Evolutionary conservation across 2,329 filamentous ascomycete species (phyloP).

Genomic region (Alternaria solani): DNA sequence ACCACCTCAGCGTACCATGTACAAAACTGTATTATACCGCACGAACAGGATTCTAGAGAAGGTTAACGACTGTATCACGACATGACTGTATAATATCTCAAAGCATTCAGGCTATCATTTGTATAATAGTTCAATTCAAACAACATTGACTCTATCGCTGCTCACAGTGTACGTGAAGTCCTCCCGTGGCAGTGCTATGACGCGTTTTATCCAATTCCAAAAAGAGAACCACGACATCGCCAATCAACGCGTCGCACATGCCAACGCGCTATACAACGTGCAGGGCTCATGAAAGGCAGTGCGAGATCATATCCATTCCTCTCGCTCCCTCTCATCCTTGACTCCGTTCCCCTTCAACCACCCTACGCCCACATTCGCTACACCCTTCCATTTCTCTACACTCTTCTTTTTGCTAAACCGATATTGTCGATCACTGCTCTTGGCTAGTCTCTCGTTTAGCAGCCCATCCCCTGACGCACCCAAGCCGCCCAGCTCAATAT

Average conservation of each 20-base stretch:
- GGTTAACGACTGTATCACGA: not conserved
- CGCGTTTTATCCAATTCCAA: not conserved
- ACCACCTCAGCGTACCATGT: not conserved
- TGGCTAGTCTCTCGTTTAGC: constrained; percentile 45
- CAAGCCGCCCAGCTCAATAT: constrained; percentile 44
- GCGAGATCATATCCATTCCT: constrained; percentile 37
- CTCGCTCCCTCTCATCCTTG: constrained; percentile 39
- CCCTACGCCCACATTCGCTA: constrained; percentile 44
- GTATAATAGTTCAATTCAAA: not conserved
- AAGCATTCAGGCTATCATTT: not conserved
- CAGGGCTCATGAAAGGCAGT: too few relatives aligned
- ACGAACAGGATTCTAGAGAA: not conserved
- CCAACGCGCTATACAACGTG: not conserved
- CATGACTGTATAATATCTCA: not conserved
- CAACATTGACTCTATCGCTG: not conserved
- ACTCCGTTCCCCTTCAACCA: constrained; percentile 44
- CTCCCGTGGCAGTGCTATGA: not conserved
- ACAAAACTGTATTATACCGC: constrained; percentile 3
- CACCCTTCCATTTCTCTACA: constrained; percentile 46
- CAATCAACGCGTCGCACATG: not conserved
- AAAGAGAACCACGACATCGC: not conserved
- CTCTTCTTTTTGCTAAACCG: constrained; percentile 46
- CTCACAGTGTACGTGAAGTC: not conserved
- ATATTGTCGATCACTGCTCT: constrained; percentile 43
- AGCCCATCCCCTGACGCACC: constrained; percentile 32